These are phyloP conservation scores for Endothia cerciana DNA, from an alignment of 2,329 filamentous ascomycete genomes.

Conservation along the genomic window DNA sequence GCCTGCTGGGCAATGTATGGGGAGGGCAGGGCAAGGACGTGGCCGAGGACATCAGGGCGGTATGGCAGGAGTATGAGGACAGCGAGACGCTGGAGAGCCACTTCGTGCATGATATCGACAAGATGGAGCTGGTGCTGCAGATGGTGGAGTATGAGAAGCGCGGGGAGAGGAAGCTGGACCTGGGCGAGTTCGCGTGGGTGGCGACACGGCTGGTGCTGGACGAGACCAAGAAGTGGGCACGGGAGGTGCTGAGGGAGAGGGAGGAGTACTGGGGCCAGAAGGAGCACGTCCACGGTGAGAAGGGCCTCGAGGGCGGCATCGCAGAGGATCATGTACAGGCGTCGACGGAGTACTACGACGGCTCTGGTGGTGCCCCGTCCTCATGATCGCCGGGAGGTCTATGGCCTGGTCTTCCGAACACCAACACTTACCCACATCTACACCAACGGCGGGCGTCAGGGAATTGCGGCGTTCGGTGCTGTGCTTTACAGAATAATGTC, in stretches of 20 bases:
- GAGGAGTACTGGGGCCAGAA: conserved; percentile 69
- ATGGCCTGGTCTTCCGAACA: not conserved
- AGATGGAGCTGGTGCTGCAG: conserved; percentile 92
- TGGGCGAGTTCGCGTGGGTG: conserved; percentile 87
- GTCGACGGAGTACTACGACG: conserved; percentile 55
- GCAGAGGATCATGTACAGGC: conserved; percentile 41
- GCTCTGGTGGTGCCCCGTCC: conserved; percentile 26
- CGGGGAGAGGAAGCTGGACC: conserved; percentile 67
- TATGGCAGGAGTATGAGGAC: conserved; percentile 98
- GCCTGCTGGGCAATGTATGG: conserved; percentile 73
- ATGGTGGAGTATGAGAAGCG: conserved; percentile 94
- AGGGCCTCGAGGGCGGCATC: conserved; percentile 46
- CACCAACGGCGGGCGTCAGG: not conserved
- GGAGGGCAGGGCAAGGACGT: conserved; percentile 58
- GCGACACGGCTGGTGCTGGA: conserved; percentile 71
- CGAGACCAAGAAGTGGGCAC: conserved; percentile 81
- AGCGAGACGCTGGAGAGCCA: conserved; percentile 79
- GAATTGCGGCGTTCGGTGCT: not conserved
- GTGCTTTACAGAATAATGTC: not conserved
- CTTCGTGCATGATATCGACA: conserved; percentile 96
- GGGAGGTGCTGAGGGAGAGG: conserved; percentile 76
- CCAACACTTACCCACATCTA: not conserved
- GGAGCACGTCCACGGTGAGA: conserved; percentile 51
- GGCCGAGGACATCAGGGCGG: conserved; percentile 71
- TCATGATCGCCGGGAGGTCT: not conserved